Evolutionary conservation across 2,329 filamentous ascomycete species (phyloP).

Genomic region (Fusarium euwallaceae): DNA sequence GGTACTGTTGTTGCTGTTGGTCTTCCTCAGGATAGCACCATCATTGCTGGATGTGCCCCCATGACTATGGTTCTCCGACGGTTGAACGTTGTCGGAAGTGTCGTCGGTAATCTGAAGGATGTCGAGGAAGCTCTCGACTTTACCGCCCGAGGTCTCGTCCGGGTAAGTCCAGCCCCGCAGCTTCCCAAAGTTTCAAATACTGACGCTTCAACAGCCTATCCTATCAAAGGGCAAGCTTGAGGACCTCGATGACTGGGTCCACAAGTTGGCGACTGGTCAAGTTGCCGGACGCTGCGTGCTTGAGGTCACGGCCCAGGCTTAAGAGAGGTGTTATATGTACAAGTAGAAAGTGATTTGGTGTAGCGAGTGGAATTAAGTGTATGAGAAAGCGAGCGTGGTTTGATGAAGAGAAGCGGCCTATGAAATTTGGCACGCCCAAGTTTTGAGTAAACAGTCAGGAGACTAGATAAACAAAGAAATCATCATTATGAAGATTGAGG

Average conservation of each 20-base stretch:
- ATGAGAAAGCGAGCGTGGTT: neutral
- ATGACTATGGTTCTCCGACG: constrained; percentile 33
- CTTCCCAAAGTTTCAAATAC: accelerated
- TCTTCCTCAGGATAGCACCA: constrained; percentile 64
- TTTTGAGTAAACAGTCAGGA: neutral
- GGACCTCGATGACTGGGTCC: constrained; percentile 40
- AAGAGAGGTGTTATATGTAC: neutral
- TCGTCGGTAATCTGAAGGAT: constrained; percentile 40
- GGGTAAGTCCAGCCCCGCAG: constrained; percentile 14
- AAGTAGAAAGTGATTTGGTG: neutral
- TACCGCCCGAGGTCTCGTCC: constrained; percentile 41
- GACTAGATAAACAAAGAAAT: neutral
- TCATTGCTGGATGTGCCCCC: constrained; percentile 39
- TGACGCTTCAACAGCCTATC: constrained; percentile 36
- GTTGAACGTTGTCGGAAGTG: constrained; percentile 43
- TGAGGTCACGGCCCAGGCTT: constrained; percentile 26
- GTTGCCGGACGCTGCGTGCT: constrained; percentile 43
- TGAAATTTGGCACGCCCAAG: neutral
- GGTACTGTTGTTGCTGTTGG: constrained; percentile 88
- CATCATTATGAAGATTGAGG: neutral
- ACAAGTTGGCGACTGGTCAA: constrained; percentile 39
- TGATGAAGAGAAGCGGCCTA: neutral
- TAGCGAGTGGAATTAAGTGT: neutral
- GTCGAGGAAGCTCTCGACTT: constrained; percentile 46
- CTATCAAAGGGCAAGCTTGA: constrained; percentile 43